These are phyloP conservation scores for Dipteronia sinensis DNA, from an alignment of 345 rosid genomes.

Conservation along the genomic window DNA sequence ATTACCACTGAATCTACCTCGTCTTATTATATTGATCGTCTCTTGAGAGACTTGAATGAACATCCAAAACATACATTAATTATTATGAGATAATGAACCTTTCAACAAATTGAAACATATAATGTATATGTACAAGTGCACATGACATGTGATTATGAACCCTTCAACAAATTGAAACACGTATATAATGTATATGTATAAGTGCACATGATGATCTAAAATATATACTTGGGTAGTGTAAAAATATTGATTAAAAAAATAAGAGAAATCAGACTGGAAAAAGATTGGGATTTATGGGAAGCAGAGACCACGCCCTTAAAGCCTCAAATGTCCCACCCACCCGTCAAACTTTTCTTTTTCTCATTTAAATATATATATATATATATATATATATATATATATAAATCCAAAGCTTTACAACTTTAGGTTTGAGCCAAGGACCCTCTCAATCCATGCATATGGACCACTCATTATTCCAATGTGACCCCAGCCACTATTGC, in stretches of 20 bases:
- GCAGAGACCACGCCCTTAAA: conserved; percentile 47
- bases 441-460: not conserved
- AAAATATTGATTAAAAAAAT: not conserved
- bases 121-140: too few relatives aligned
- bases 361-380: conserved; percentile 10
- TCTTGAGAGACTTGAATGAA: not conserved
- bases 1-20: too few relatives aligned
- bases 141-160: too few relatives aligned
- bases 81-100: not conserved
- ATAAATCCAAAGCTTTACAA: not conserved
- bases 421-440: conserved; percentile 18
- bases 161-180: too few relatives aligned
- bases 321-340: conserved; percentile 26
- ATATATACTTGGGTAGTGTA: not conserved
- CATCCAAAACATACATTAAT: not conserved
- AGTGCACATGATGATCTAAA: not conserved
- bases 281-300: conserved; percentile 32
- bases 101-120: too few relatives aligned
- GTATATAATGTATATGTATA: too few relatives aligned
- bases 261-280: conserved; percentile 15
- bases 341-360: conserved; percentile 8
- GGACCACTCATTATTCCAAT: conserved; percentile 47
- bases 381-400: not conserved
- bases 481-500: conserved; percentile 8
- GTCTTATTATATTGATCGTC: not conserved